phyloP scores from a whole-genome alignment of 192 early-diverging fungal genomes.

The Glomus cerebriforme region DNA sequence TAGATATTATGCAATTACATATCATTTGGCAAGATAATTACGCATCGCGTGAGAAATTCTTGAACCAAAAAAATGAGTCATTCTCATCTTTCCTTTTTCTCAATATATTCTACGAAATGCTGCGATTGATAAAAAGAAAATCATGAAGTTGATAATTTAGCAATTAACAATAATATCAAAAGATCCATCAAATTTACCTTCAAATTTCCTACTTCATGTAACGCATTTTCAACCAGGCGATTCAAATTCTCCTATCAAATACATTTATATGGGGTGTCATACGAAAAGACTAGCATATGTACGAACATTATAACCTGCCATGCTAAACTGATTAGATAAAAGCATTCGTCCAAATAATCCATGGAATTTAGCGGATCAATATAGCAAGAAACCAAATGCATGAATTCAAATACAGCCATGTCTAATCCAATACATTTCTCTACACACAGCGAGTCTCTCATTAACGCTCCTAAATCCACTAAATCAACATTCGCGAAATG shows the following conservation, averaged over 20 bases:
- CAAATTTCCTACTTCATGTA: conserved; percentile 16
- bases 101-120: conserved; percentile 19
- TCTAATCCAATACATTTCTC: not conserved
- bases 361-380: too few relatives aligned
- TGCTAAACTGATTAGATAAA: too few relatives aligned
- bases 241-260: conserved; percentile 22
- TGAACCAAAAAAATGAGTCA: too few relatives aligned
- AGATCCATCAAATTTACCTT: conserved; percentile 13
- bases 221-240: not conserved
- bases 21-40: too few relatives aligned
- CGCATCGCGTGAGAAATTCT: too few relatives aligned
- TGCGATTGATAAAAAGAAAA: not conserved
- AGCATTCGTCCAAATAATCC: too few relatives aligned
- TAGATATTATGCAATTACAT: too few relatives aligned
- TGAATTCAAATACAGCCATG: conserved; percentile 11
- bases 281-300: conserved; percentile 9
- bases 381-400: not conserved
- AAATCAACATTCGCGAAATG: too few relatives aligned
- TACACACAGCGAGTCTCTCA: conserved; percentile 11
- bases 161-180: not conserved
- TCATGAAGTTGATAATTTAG: not conserved
- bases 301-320: conserved; percentile 16
- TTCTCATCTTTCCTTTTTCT: too few relatives aligned
- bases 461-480: not conserved
- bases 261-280: conserved; percentile 12